Evolutionary conservation across 257 asterid species (phyloP).

Genomic region (Solanum medicagineum): DNA sequence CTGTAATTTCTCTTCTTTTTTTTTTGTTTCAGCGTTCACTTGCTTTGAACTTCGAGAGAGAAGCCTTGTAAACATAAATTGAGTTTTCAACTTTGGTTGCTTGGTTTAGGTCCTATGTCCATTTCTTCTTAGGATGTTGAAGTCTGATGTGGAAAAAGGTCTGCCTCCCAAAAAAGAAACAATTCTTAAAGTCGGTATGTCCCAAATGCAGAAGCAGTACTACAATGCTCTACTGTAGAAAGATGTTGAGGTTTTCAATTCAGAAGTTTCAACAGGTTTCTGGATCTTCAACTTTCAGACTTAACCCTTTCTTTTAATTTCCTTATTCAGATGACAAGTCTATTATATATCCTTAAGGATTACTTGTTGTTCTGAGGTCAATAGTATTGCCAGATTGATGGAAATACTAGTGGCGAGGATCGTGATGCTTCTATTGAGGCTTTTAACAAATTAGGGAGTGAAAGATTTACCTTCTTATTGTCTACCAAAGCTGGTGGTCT

Average conservation of each 20-base stretch:
- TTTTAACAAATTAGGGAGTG: not conserved
- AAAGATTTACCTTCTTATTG: not conserved
- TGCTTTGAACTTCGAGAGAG: not conserved
- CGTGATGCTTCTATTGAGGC: constrained; percentile 1
- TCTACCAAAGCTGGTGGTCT: constrained; percentile 5
- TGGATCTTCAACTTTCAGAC: not conserved
- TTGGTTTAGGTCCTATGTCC: constrained; percentile 76
- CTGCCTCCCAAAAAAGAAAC: constrained; percentile 99
- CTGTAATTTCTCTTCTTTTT: not conserved
- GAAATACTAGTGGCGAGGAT: constrained; percentile 41
- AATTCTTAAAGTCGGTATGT: constrained; percentile 97
- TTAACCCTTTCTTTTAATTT: constrained; percentile 4
- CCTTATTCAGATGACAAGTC: not conserved
- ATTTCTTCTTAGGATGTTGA: constrained; percentile 89
- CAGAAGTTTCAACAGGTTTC: not conserved
- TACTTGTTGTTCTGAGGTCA: constrained; percentile 84
- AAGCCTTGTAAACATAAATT: not conserved
- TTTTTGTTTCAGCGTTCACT: not conserved
- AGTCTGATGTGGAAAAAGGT: constrained; percentile 98
- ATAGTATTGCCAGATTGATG: constrained; percentile 85
- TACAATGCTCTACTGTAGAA: constrained; percentile 90
- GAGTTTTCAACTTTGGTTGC: not conserved
- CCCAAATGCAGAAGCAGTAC: constrained; percentile 98
- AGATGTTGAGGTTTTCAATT: constrained; percentile 94
- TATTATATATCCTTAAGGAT: constrained; percentile 1